Evolutionary conservation across 2,329 filamentous ascomycete genomes (phyloP).

Genomic region (Ceratocystis lukuohia): DNA sequence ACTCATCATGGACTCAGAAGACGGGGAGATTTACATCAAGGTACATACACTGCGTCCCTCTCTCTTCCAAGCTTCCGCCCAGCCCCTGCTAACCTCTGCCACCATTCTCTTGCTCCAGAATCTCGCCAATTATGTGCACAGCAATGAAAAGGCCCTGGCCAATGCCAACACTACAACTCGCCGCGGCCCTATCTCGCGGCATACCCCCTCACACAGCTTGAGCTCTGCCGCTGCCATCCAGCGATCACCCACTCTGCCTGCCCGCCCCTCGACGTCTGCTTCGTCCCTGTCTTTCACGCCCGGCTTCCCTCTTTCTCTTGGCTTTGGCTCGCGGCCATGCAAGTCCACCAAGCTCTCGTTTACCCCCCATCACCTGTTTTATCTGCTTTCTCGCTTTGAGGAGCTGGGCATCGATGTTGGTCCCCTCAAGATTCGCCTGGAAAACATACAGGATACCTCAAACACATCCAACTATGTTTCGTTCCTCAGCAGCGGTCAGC

Average conservation of each 20-base stretch:
- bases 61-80: background rate
- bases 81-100: slow-evolving; percentile 1
- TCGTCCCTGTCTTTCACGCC: slow-evolving; percentile 65
- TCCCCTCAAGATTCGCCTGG: slow-evolving; percentile 88
- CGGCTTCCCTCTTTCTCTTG: slow-evolving; percentile 75
- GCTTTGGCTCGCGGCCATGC: slow-evolving; percentile 68
- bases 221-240: slow-evolving; percentile 40
- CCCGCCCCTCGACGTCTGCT: slow-evolving; percentile 50
- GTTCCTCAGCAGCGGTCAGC: slow-evolving; percentile 73
- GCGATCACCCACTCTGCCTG: slow-evolving; percentile 44
- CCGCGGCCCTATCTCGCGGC: slow-evolving; percentile 54
- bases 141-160: slow-evolving; percentile 91
- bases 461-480: slow-evolving; percentile 89
- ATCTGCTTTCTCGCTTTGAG: slow-evolving; percentile 87
- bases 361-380: slow-evolving; percentile 93
- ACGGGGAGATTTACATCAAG: slow-evolving; percentile 82
- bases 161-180: slow-evolving; percentile 75
- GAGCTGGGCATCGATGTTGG: slow-evolving; percentile 82
- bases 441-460: slow-evolving; percentile 82
- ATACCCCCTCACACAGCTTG: slow-evolving; percentile 54
- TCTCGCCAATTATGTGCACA: slow-evolving; percentile 88
- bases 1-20: slow-evolving; percentile 69
- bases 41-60: slow-evolving; percentile 32
- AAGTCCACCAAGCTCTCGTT: slow-evolving; percentile 86
- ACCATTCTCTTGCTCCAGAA: slow-evolving; percentile 47